Percentiles rank a stretch among this genome's conserved stretches.
Evolutionary conservation across 805 yeast species (phyloP).

Genomic region (Metschnikowia arizonensis): DNA sequence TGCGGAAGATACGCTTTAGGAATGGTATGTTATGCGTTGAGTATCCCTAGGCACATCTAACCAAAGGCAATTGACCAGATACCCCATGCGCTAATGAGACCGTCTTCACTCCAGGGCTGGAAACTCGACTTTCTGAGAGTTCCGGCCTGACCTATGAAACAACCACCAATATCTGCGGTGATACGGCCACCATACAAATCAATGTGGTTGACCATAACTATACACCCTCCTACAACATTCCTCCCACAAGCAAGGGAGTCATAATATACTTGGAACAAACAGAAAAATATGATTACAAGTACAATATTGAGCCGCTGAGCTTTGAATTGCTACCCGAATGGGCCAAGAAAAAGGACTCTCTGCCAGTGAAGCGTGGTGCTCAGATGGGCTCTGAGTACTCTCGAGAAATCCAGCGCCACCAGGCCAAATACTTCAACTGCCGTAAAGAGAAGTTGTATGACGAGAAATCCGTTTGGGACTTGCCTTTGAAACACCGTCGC

Average conservation of each 20-base stretch:
- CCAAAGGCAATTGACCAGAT: constrained; percentile 14
- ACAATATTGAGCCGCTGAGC: constrained; percentile 51
- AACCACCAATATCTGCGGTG: constrained; percentile 4
- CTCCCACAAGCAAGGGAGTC: constrained; percentile 56
- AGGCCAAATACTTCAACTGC: constrained; percentile 67
- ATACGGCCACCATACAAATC: constrained; percentile 7
- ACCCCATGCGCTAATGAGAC: constrained; percentile 10
- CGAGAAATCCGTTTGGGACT: constrained; percentile 54
- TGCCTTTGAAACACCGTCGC: constrained; percentile 44
- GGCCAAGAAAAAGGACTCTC: constrained; percentile 44
- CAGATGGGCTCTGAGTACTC: constrained; percentile 22
- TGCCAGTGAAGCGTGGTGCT: constrained; percentile 20
- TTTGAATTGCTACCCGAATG: constrained; percentile 80
- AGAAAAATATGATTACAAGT: constrained; percentile 13
- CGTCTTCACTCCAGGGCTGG: constrained; percentile 6
- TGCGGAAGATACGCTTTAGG: constrained; percentile 21
- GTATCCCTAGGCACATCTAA: constrained; percentile 2
- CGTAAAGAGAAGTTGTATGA: constrained; percentile 56
- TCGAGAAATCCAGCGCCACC: constrained; percentile 30
- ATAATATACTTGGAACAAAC: constrained; percentile 22
- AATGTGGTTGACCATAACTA: constrained; percentile 15
- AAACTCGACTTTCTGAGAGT: not conserved
- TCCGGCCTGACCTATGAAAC: constrained; percentile 7
- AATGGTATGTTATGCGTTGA: constrained; percentile 12
- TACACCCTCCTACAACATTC: constrained; percentile 50